Conservation (phyloP, 495 filamentous ascomycete species). For the Pseudotulostoma volvatum region DNA sequence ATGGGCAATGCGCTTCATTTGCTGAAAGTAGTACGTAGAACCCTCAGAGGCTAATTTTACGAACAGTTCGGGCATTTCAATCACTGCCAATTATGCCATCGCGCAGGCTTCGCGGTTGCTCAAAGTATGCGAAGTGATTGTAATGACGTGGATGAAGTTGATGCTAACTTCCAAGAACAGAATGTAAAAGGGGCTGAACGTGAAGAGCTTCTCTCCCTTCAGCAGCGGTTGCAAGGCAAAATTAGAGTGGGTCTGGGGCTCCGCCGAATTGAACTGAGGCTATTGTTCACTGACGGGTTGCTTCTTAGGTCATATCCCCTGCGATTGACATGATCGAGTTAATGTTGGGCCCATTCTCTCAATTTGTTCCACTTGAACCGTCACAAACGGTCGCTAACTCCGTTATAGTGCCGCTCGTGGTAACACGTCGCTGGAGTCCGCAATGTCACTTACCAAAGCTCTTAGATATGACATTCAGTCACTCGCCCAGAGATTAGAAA, state of each 20-base stretch:
- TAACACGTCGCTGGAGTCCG: constrained; percentile 86
- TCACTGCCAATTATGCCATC: constrained; percentile 77
- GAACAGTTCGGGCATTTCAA: constrained; percentile 62
- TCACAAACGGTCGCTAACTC: constrained; percentile 3
- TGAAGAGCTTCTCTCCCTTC: constrained; percentile 53
- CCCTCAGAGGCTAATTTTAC: background rate
- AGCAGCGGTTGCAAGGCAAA: constrained; percentile 64
- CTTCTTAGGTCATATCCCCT: constrained; percentile 75
- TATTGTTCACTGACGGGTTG: background rate
- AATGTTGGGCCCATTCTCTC: too few species aligned
- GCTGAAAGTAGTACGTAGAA: too few species aligned
- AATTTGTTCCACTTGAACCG: constrained; percentile 4
- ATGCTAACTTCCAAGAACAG: constrained; percentile 28
- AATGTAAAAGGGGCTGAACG: constrained; percentile 51
- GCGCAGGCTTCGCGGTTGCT: constrained; percentile 65
- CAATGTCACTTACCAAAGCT: constrained; percentile 68
- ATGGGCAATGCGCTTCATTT: too few species aligned
- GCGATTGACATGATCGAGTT: constrained; percentile 90
- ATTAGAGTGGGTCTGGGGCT: constrained; percentile 67
- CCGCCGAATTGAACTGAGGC: background rate
- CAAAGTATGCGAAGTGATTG: constrained; percentile 47
- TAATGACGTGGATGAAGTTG: too few species aligned
- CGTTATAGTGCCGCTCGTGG: constrained; percentile 60
- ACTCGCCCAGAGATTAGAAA: constrained; percentile 59
- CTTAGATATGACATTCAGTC: constrained; percentile 79